phyloP scores from a whole-genome alignment of 108 stramenopile genomes.

The Stephanodiscus triporus region DNA sequence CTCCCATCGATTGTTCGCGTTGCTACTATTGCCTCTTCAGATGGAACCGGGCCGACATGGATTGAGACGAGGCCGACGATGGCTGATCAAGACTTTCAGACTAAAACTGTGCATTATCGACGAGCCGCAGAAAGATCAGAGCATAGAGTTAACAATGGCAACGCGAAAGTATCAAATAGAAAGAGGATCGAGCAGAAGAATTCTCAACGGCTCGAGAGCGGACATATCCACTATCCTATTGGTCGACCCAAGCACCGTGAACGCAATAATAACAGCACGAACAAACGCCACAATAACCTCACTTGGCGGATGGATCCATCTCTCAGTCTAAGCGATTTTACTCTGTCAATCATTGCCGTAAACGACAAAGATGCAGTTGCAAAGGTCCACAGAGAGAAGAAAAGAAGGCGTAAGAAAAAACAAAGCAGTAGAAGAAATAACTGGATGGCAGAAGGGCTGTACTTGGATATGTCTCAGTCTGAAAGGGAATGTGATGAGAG shows the following conservation, averaged over 20 bases:
- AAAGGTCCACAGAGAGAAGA: constrained; percentile 8
- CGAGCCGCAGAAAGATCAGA: neutral
- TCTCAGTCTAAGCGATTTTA: constrained; percentile 55
- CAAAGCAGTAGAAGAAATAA: constrained; percentile 23
- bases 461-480: constrained; percentile 40
- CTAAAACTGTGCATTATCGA: neutral
- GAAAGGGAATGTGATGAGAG: constrained; percentile 21
- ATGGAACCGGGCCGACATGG: neutral
- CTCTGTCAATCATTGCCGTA: constrained; percentile 51
- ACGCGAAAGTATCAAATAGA: neutral
- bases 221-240: neutral
- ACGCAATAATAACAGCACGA: neutral
- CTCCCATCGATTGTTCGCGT: constrained; percentile 2
- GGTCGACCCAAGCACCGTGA: neutral
- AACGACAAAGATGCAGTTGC: constrained; percentile 39
- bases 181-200: neutral
- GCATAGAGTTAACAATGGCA: neutral
- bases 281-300: constrained; percentile 10
- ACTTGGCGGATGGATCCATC: constrained; percentile 64
- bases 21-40: neutral
- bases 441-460: constrained; percentile 49
- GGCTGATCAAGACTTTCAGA: neutral
- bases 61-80: constrained; percentile 9
- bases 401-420: constrained; percentile 1
- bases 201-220: neutral